These are phyloP conservation scores for Thalassiosira delicatula DNA, from an alignment of 352 stramenopile species.

Conservation along the genomic window DNA sequence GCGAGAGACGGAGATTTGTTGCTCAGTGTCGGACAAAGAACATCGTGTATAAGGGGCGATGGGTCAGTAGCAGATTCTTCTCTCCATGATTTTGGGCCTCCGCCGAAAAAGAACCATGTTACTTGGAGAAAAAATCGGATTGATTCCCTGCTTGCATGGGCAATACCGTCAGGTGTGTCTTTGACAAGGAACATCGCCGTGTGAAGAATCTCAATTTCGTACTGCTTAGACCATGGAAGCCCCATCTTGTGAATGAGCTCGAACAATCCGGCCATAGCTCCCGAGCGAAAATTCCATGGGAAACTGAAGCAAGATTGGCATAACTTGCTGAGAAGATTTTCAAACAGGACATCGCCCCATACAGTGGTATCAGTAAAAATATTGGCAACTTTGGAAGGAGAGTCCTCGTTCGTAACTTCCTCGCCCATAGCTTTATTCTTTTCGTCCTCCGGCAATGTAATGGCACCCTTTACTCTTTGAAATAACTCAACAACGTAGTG, in stretches of 20 bases:
- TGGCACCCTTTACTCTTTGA: slow-evolving; percentile 25
- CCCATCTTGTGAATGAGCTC: slow-evolving; percentile 69
- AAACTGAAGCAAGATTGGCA: slow-evolving; percentile 60
- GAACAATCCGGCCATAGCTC: slow-evolving; percentile 59
- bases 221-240: slow-evolving; percentile 63
- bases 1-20: slow-evolving; percentile 2
- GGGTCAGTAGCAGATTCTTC: slow-evolving; percentile 8
- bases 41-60: slow-evolving; percentile 55
- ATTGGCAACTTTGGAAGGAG: slow-evolving; percentile 8
- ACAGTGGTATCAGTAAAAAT: not conserved
- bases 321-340: slow-evolving; percentile 75
- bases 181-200: slow-evolving; percentile 79
- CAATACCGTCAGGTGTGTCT: slow-evolving; percentile 74
- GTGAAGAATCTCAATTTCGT: slow-evolving; percentile 81
- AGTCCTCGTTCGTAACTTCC: not conserved
- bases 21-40: slow-evolving; percentile 43
- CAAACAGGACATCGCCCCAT: slow-evolving; percentile 70
- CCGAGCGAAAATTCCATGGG: slow-evolving; percentile 67
- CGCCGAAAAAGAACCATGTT: slow-evolving; percentile 71
- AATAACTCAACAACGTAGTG: slow-evolving; percentile 59
- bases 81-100: slow-evolving; percentile 40
- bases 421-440: slow-evolving; percentile 13
- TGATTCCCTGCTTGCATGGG: slow-evolving; percentile 57
- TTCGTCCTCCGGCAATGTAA: not conserved
- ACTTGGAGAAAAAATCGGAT: slow-evolving; percentile 75